Percentiles rank a stretch among this genome's conserved stretches.
These are phyloP conservation scores for Solanum hybrid DNA, from an alignment of 305 asterid species.

Conservation along the genomic window DNA sequence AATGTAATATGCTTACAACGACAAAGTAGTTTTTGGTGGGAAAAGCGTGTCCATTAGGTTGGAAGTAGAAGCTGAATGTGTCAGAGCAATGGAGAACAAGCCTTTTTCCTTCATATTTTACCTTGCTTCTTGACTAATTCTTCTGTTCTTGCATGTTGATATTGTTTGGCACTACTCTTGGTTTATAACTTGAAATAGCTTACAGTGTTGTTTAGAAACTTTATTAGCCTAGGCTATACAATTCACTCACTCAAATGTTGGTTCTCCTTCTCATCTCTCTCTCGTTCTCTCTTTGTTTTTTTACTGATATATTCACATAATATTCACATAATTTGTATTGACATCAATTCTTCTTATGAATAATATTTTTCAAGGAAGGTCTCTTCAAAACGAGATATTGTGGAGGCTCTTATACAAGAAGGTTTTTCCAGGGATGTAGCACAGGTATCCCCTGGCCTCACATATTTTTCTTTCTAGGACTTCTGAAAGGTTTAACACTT, in stretches of 20 bases:
- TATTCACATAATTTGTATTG: background rate
- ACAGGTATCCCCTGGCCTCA: conserved; percentile 35
- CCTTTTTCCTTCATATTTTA: background rate
- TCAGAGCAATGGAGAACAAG: background rate
- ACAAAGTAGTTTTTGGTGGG: background rate
- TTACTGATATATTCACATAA: background rate
- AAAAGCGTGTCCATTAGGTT: background rate
- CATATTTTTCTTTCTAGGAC: background rate
- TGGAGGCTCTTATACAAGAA: conserved; percentile 59
- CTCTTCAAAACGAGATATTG: conserved; percentile 69
- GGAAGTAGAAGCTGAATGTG: background rate
- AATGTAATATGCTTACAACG: background rate
- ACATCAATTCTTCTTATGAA: conserved; percentile 1
- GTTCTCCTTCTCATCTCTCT: background rate
- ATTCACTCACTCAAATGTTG: background rate
- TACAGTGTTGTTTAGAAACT: background rate
- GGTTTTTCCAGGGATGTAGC: conserved; percentile 94
- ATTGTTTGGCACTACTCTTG: background rate
- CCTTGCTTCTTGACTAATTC: background rate
- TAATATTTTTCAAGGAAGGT: conserved; percentile 60
- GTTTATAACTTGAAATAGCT: background rate
- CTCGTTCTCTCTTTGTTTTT: background rate
- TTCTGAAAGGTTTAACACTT: background rate
- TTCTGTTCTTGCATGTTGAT: background rate
- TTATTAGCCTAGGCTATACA: background rate